Conservation (phyloP, 164 flowering plant species). For the Tinospora cordifolia region DNA sequence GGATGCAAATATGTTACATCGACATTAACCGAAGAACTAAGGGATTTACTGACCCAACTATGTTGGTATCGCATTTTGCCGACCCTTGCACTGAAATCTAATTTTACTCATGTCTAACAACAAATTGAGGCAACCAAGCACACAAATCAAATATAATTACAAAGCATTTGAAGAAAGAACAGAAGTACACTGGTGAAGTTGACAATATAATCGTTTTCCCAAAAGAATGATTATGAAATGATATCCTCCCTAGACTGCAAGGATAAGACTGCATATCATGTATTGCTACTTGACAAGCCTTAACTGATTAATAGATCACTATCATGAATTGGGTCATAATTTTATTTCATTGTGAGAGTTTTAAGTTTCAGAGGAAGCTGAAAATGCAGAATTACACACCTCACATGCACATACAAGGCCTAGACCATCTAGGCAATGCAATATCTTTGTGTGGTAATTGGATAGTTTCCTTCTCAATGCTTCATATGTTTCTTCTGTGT, state of each 20-base stretch:
- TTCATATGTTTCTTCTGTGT: slow-evolving; percentile 40
- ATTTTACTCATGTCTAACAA: not conserved
- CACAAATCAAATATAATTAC: not conserved
- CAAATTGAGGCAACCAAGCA: not conserved
- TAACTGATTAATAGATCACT: too few relatives aligned
- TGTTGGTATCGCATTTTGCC: too few relatives aligned
- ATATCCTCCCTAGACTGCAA: too few relatives aligned
- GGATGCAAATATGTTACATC: too few relatives aligned
- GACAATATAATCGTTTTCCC: not conserved
- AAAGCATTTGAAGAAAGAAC: not conserved
- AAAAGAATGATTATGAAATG: too few relatives aligned
- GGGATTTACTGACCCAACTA: too few relatives aligned
- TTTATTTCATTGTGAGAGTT: not conserved
- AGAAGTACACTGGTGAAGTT: not conserved
- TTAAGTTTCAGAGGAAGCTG: not conserved
- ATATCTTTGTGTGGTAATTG: slow-evolving; percentile 44
- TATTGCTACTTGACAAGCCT: too few relatives aligned
- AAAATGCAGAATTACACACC: slow-evolving; percentile 33
- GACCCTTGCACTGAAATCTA: too few relatives aligned
- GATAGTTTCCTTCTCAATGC: slow-evolving; percentile 37
- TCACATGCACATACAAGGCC: slow-evolving; percentile 75
- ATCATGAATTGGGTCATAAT: too few relatives aligned
- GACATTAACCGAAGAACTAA: too few relatives aligned
- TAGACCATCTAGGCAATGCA: slow-evolving; percentile 70
- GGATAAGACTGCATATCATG: too few relatives aligned